Conservation (phyloP, 2,329 filamentous ascomycete species). For the Purpureocillium lavendulum region DNA sequence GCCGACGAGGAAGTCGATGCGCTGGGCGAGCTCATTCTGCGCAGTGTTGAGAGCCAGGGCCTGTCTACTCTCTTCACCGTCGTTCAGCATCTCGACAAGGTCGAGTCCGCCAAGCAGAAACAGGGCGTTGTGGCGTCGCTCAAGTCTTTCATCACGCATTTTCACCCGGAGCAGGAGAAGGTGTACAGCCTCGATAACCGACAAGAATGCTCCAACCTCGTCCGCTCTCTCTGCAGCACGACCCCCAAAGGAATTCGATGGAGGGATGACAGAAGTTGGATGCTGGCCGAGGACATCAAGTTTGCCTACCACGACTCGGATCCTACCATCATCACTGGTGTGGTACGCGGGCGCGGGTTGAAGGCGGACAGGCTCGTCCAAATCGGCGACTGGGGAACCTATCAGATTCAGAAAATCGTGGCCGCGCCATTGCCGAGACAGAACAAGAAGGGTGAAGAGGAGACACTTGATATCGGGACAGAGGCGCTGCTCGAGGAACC, state of each 20-base stretch:
- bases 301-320: constrained; percentile 56
- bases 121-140: constrained; percentile 71
- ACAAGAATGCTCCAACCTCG: constrained; percentile 85
- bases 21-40: constrained; percentile 75
- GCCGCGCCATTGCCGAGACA: constrained; percentile 60
- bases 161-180: constrained; percentile 88
- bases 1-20: constrained; percentile 77
- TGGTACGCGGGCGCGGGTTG: constrained; percentile 75
- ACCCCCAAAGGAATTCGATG: constrained; percentile 91
- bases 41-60: constrained; percentile 86
- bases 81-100: constrained; percentile 68
- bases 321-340: constrained; percentile 71
- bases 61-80: constrained; percentile 86
- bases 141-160: constrained; percentile 88
- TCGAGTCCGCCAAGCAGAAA: constrained; percentile 73
- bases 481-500: constrained; percentile 61
- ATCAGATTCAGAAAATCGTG: constrained; percentile 83
- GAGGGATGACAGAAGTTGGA: constrained; percentile 93
- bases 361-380: constrained; percentile 89
- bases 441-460: constrained; percentile 57
- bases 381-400: constrained; percentile 88
- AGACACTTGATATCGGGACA: constrained; percentile 49
- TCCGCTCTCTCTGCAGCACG: constrained; percentile 84
- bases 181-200: constrained; percentile 80
- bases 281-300: constrained; percentile 75